Base-by-base conservation (phyloP, 2,329 filamentous ascomycete genomes). In the Fusarium devonianum region DNA sequence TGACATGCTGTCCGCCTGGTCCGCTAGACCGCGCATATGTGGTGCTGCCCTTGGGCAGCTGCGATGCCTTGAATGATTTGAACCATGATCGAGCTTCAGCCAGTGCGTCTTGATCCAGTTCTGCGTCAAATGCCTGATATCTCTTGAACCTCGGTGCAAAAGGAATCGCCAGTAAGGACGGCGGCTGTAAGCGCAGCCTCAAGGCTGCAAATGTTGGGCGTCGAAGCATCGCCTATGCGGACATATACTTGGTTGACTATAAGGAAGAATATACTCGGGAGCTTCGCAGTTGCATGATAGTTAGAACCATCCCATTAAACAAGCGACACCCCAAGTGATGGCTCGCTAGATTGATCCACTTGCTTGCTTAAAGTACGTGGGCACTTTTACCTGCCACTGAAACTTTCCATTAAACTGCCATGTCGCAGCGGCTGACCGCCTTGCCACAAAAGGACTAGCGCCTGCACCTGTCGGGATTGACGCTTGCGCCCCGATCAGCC, bases 1-100 rank as follows among this genome's bases (percentile, higher is more conserved):
- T 85, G 22, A 85, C 82, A 62, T 85, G 81, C 58, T 85, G 82
- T 2, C 82, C 82, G 10, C 82, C 82, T 3, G 82, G 82, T 0
- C 82, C 82, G 58, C 81, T 84, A 3, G 82, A 84, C n/a, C 82
- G 75, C 3, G 82, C 76, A 64, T 76, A 85, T 9, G 71, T 77
- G 5, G 79, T 84, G 33, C 68, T 76, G 7, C 81, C 82, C 43
- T 69, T 74, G 11, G 82, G 82, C 2, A 85, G 63, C 16, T 63
- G 70, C 28, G 65, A 68, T 22, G 70, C 55, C 7, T 71, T 68
- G 51, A 83, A 81, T 0, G 72, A 70, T 35, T 72, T 60, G 36
- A 73, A 73, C 82, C 82, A 85, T 52, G 68, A 70, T 17, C 81
- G 75, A 2, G 81, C 81, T 50, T 81, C 79, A 5, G 69, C 64